Base-by-base conservation (phyloP, 2,329 filamentous ascomycete species). In the Colletotrichum godetiae region DNA sequence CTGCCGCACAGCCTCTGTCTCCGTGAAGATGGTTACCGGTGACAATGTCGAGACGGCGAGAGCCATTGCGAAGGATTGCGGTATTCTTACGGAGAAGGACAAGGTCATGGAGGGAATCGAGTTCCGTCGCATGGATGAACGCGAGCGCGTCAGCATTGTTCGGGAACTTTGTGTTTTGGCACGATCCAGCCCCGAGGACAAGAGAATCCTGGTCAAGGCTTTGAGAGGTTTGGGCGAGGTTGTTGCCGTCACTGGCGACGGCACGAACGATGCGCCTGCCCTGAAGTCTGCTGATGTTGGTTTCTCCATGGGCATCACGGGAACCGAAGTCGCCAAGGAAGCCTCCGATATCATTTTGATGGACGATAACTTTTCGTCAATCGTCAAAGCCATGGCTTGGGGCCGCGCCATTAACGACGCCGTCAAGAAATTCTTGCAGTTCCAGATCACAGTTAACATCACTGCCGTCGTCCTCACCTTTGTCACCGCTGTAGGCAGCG, bases 391-490 rank as follows among this genome's bases (percentile, higher is more conserved):
- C 29, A 82, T 91, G 74, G 88, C 88, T 82, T 91, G 89, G 89
- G 89, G 89, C 63, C 86, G 89, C 70, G 88, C 89, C 15, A 88
- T 92, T 74, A 91, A 91, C 76, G 91, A 92, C 75, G 88, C 89
- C 0, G 89, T 92, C 52, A 87, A 90, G 78, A 92, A 92, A 79
- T 92, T 92, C 76, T 82, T 92, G 59, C 90, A 92, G 81, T 89
- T 89, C 72, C 90, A 92, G 82, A 87, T 92, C 76, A 92, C 90
- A 0, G 93, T 95, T 82, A 95, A 95, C 84, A 94, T 95, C 78
- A 95, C 93, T 3, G 93, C 93, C 61, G 93, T 95, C 63, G 77
- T 92, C n/a, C 85, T 95, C 56, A 94, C 93, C 0, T 95, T 95
- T 76, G 90, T 95, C 68, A 93, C 93, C 2, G 91, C 93, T 19